A percentile compares a stretch with the other conserved stretches of the same genome.
phyloP scores from a whole-genome alignment of 345 rosid genomes.

The Dovyalis caffra region DNA sequence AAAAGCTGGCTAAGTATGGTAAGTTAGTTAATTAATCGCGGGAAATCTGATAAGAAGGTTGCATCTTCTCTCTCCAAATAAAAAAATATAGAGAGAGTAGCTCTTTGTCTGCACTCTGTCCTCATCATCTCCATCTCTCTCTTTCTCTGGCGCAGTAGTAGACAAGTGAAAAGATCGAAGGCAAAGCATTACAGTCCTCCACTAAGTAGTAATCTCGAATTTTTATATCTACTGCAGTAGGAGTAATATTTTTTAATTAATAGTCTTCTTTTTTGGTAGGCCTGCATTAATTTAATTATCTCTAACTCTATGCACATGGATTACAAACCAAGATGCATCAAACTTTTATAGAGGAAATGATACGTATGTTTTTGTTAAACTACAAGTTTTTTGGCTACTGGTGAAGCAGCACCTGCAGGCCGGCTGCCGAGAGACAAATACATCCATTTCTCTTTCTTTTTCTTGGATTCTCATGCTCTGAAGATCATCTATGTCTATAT shows the following conservation, averaged over 20 bases:
- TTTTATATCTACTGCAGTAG: background rate
- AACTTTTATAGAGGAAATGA: background rate
- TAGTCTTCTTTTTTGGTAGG: background rate
- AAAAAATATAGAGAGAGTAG: background rate
- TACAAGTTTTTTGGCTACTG: background rate
- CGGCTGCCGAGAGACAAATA: slow-evolving; percentile 10
- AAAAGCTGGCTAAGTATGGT: slow-evolving; percentile 1
- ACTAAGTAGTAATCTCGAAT: background rate
- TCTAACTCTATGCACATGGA: background rate
- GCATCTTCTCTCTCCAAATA: background rate
- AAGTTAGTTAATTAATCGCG: slow-evolving; percentile 2
- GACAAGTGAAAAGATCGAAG: background rate
- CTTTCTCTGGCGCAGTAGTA: background rate
- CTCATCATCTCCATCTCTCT: background rate
- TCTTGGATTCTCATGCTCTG: background rate
- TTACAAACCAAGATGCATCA: background rate
- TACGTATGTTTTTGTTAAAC: background rate
- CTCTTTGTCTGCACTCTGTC: background rate
- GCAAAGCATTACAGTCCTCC: background rate
- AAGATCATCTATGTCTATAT: too few relatives aligned
- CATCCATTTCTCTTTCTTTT: background rate
- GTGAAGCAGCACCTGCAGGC: slow-evolving; percentile 2
- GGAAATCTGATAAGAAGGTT: slow-evolving; percentile 8
- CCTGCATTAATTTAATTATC: slow-evolving; percentile 10
- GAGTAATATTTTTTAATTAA: background rate